Conservation (phyloP, 192 early-diverging fungal genomes). For the Backusella macrospora region DNA sequence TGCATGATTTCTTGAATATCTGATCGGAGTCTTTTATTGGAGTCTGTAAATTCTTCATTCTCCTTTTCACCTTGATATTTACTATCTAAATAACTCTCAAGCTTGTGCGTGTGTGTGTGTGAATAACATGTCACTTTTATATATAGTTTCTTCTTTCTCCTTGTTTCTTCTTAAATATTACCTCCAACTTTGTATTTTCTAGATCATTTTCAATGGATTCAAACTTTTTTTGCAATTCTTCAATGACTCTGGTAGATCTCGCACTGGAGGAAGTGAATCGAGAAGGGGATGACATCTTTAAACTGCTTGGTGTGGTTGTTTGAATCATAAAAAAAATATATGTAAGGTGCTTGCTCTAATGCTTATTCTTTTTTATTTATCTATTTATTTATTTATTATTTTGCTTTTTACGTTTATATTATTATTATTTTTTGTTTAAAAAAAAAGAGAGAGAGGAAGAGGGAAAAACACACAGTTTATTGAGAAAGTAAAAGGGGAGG, state of each 20-base stretch:
- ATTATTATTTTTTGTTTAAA: neutral
- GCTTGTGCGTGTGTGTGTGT: neutral
- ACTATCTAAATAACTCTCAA: constrained; percentile 3
- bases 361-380: neutral
- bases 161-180: neutral
- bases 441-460: neutral
- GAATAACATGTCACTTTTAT: no score
- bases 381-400: no score
- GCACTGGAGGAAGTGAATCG: constrained; percentile 7
- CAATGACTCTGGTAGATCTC: constrained; percentile 12
- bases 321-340: neutral
- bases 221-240: constrained; percentile 4
- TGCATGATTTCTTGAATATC: constrained; percentile 3
- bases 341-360: neutral
- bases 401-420: neutral
- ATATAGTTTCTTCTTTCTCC: neutral
- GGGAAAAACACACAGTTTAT: neutral
- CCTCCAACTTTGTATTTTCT: constrained; percentile 5
- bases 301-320: constrained; percentile 5
- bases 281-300: constrained; percentile 10
- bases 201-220: neutral
- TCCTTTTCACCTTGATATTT: constrained; percentile 16
- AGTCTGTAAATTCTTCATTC: neutral
- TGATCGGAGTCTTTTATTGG: neutral
- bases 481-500: neutral